Conservation (phyloP, 805 yeast species). For the Candida berthetii region DNA sequence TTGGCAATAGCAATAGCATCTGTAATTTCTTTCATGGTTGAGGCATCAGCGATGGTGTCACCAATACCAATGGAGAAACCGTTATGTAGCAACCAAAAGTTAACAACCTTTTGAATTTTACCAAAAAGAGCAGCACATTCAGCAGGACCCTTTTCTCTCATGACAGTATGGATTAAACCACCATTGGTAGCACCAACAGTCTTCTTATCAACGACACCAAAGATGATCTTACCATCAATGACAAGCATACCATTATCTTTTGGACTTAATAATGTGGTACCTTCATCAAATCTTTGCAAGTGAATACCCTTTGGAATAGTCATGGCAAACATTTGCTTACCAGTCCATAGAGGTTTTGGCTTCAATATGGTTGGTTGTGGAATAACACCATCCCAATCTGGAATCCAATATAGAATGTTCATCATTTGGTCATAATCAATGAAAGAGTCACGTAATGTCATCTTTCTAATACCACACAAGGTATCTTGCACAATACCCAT, state of each 20-base stretch:
- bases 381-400: slow-evolving; percentile 97
- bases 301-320: slow-evolving; percentile 96
- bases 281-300: slow-evolving; percentile 89
- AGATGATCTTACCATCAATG: slow-evolving; percentile 92
- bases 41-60: slow-evolving; percentile 98
- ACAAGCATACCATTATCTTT: slow-evolving; percentile 94
- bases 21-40: slow-evolving; percentile 90
- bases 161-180: slow-evolving; percentile 94
- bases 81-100: slow-evolving; percentile 92
- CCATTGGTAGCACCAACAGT: slow-evolving; percentile 99
- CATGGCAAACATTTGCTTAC: slow-evolving; percentile 89
- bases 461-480: slow-evolving; percentile 91
- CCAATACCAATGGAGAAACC: slow-evolving; percentile 99
- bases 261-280: slow-evolving; percentile 75
- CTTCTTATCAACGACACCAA: slow-evolving; percentile 97
- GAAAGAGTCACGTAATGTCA: slow-evolving; percentile 87
- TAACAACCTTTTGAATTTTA: slow-evolving; percentile 90
- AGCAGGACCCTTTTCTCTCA: slow-evolving; percentile 94
- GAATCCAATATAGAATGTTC: slow-evolving; percentile 97
- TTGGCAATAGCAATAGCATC: slow-evolving; percentile 92
- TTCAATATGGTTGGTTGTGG: slow-evolving; percentile 93
- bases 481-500: slow-evolving; percentile 99
- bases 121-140: slow-evolving; percentile 88
- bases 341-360: slow-evolving; percentile 97
- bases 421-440: slow-evolving; percentile 90